Evolutionary conservation across 2,329 filamentous ascomycete genomes (phyloP), one percentile per base, ranked within the genome.

Genomic region (Fusarium sp.): DNA sequence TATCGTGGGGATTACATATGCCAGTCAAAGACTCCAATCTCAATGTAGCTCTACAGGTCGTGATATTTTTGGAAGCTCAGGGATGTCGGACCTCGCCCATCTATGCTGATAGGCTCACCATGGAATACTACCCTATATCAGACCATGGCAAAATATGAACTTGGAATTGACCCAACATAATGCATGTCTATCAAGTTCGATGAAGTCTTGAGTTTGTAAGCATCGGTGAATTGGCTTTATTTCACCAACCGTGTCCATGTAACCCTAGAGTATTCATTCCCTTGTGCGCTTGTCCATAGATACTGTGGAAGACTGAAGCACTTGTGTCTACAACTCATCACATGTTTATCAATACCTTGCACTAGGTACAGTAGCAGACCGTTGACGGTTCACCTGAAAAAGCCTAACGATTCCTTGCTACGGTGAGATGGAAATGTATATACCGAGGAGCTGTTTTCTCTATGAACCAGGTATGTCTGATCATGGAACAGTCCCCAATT

Each of bases 11-110:
- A 37, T 37, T n/a, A 12, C 13, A 12, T 26, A 37, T 41, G 13
- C 13, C 23, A 16, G 23, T 51, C 26, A 25, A n/a, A 19, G 13
- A n/a, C 19, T 25, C 49, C 23, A 28, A 28, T 37, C 5, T 42
- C 49, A 18, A 51, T 41, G 49, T 42, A 19, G 23, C 31, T 41
- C 18, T 21, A 16, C 34, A 41, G 31, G 37, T 19, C 31, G 21
- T 16, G 49, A 51, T 51, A 51, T 51, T 51, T 51, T 51, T 21
- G 34, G 31, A 51, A 42, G 49, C 13, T 41, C 34, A 51, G 49
- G 23, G 49, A 9, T 41, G 31, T 25, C 34, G 25, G 21, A 23
- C 26, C n/a, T 51, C 8, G 19, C 10, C 26, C 19, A 6, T 12
- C 14, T 41, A 26, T 41, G 6, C 10, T 19, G 10, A 26, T 19